These are phyloP conservation scores for Thalassiosira profunda DNA, from an alignment of 108 stramenopile species.

Conservation along the genomic window DNA sequence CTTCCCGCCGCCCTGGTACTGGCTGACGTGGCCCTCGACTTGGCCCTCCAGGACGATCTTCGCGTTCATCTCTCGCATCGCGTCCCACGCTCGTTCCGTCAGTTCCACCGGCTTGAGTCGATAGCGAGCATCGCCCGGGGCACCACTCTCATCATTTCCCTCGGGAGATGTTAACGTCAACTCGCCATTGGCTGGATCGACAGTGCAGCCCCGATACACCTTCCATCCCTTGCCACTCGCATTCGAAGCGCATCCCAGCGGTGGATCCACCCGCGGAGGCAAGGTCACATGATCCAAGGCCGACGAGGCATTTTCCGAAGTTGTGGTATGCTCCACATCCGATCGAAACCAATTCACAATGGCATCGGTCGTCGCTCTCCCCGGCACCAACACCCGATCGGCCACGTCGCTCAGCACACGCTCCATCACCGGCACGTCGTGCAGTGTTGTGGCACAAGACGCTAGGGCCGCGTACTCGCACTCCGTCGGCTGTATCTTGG, in stretches of 20 bases:
- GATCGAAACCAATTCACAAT: conserved; percentile 80
- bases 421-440: conserved; percentile 59
- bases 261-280: conserved; percentile 35
- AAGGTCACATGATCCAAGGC: conserved; percentile 35
- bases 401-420: conserved; percentile 75
- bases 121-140: neutral
- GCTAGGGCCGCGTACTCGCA: conserved; percentile 68
- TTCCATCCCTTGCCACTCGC: conserved; percentile 50
- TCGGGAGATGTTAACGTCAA: conserved; percentile 56
- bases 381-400: conserved; percentile 80
- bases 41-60: conserved; percentile 73
- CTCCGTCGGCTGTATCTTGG: conserved; percentile 62
- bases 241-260: conserved; percentile 24
- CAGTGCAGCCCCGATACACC: conserved; percentile 46
- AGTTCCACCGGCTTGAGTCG: conserved; percentile 65
- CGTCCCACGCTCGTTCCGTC: conserved; percentile 56
- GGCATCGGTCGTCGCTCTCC: conserved; percentile 50
- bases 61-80: conserved; percentile 81
- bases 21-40: conserved; percentile 56
- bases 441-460: conserved; percentile 54
- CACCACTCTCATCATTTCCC: conserved; percentile 8
- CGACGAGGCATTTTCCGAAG: neutral
- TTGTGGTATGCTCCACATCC: neutral
- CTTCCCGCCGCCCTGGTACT: conserved; percentile 90
- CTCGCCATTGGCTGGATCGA: conserved; percentile 61